Percentiles rank a stretch among this genome's conserved stretches.
Conservation (phyloP, 2,329 filamentous ascomycete genomes). For the Botryotinia calthae region DNA sequence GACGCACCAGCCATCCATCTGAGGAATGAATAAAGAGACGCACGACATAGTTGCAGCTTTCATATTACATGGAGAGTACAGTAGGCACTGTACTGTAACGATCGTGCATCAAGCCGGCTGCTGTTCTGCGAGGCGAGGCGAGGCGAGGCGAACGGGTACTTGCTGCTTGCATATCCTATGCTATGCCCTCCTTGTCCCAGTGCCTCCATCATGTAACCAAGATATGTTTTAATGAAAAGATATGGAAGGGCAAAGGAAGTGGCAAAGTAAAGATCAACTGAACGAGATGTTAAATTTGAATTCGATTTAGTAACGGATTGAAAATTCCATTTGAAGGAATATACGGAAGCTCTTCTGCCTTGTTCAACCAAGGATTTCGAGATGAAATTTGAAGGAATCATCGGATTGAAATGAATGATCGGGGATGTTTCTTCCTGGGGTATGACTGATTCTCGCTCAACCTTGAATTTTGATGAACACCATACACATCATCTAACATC, state of each 20-base stretch:
- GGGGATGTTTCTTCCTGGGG: constrained; percentile 10
- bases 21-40: constrained; percentile 15
- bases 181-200: not conserved
- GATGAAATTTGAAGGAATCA: constrained; percentile 7
- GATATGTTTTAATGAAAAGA: not conserved
- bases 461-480: constrained; percentile 15
- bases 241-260: not conserved
- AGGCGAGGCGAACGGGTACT: constrained; percentile 18
- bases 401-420: constrained; percentile 17
- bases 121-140: constrained; percentile 14
- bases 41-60: constrained; percentile 18
- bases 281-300: not conserved
- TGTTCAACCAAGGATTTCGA: constrained; percentile 4
- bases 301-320: not conserved
- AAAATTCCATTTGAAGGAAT: not conserved
- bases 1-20: constrained; percentile 18
- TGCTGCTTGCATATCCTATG: constrained; percentile 18
- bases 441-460: constrained; percentile 16
- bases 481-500: not conserved
- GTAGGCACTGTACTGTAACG: constrained; percentile 17
- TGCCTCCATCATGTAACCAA: not conserved
- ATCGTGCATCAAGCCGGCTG: constrained; percentile 19
- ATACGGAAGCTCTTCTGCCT: not conserved
- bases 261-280: not conserved
- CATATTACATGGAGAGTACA: constrained; percentile 17